Evolutionary conservation across 768 basidiomycete genomes (phyloP).

Genomic region (Solioccasus polychromus): DNA sequence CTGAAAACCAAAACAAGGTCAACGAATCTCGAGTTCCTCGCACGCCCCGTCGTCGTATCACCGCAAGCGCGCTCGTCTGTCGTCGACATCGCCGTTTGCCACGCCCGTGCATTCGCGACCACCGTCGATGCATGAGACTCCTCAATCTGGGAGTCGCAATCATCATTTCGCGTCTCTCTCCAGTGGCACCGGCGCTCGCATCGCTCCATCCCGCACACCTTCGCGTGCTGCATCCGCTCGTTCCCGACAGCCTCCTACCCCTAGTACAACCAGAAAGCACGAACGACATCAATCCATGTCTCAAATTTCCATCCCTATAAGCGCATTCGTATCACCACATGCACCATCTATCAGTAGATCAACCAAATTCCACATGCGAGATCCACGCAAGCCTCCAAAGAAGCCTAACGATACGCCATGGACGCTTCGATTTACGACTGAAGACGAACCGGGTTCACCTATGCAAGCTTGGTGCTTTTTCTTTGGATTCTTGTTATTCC

Average conservation of each 20-base stretch:
- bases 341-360: slow-evolving; percentile 67
- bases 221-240: slow-evolving; percentile 38
- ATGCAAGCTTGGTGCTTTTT: slow-evolving; percentile 79
- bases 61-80: slow-evolving; percentile 66
- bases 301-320: slow-evolving; percentile 74
- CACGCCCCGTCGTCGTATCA: slow-evolving; percentile 72
- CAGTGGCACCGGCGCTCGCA: slow-evolving; percentile 31
- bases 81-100: slow-evolving; percentile 35
- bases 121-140: slow-evolving; percentile 27
- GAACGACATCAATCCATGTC: slow-evolving; percentile 55
- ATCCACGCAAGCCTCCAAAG: slow-evolving; percentile 65
- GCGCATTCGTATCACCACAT: slow-evolving; percentile 74
- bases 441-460: slow-evolving; percentile 49
- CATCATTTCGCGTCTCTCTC: slow-evolving; percentile 33
- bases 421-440: slow-evolving; percentile 55
- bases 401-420: slow-evolving; percentile 56
- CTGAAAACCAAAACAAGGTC: slow-evolving; percentile 38
- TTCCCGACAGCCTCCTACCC: slow-evolving; percentile 29
- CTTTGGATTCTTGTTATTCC: slow-evolving; percentile 57
- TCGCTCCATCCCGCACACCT: slow-evolving; percentile 29
- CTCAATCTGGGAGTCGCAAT: slow-evolving; percentile 14
- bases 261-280: slow-evolving; percentile 25
- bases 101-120: slow-evolving; percentile 33
- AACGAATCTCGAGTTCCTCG: slow-evolving; percentile 52
- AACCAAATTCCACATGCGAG: slow-evolving; percentile 73